Percentiles rank a stretch among this genome's conserved stretches.
These are phyloP conservation scores for Trichomonas tenax DNA, from an alignment of 208 protist species.

Conservation along the genomic window DNA sequence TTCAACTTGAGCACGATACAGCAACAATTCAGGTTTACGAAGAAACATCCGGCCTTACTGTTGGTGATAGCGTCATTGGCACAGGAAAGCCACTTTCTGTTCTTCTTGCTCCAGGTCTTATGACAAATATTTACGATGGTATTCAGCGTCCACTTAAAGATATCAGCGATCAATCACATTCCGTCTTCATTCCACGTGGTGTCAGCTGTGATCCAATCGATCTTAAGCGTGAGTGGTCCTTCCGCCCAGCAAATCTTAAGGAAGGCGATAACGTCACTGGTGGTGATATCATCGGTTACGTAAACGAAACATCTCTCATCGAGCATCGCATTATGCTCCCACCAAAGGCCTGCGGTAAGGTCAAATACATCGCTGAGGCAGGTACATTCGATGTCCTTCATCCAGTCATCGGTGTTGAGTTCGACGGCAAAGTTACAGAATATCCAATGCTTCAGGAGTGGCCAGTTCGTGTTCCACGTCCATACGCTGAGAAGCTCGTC, in stretches of 20 bases:
- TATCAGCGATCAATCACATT: conserved; percentile 77
- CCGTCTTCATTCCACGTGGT: conserved; percentile 97
- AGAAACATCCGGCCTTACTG: conserved; percentile 93
- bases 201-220: conserved; percentile 81
- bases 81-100: conserved; percentile 96
- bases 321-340: conserved; percentile 88
- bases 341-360: conserved; percentile 65
- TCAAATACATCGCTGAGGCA: conserved; percentile 68
- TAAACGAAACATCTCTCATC: conserved; percentile 87
- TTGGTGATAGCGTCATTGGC: conserved; percentile 93
- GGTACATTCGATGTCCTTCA: conserved; percentile 79
- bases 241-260: conserved; percentile 54
- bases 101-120: conserved; percentile 96
- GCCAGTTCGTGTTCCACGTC: conserved; percentile 70
- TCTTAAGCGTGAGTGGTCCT: conserved; percentile 74
- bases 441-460: conserved; percentile 84
- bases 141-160: conserved; percentile 97
- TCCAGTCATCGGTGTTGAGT: background rate
- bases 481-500: conserved; percentile 78
- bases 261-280: conserved; percentile 82
- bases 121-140: conserved; percentile 98
- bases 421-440: conserved; percentile 49
- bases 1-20: conserved; percentile 92
- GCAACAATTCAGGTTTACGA: conserved; percentile 99
- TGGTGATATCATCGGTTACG: conserved; percentile 84